These are phyloP conservation scores for Daldinia bambusicola DNA, from an alignment of 495 filamentous ascomycete genomes.

Conservation along the genomic window DNA sequence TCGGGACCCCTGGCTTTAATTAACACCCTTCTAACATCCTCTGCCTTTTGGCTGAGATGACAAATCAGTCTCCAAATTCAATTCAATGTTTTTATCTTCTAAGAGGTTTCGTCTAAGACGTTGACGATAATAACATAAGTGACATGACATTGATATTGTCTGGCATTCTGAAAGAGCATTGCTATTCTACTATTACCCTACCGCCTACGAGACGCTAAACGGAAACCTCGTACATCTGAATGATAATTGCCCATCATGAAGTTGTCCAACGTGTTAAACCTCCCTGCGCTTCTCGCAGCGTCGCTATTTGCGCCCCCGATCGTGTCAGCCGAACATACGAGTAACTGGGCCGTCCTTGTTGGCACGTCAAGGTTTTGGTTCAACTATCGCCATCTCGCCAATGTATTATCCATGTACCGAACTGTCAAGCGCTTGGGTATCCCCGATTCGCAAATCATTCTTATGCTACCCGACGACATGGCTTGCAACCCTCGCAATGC, in stretches of 20 bases:
- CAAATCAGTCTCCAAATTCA: conserved; percentile 11
- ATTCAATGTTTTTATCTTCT: conserved; percentile 13
- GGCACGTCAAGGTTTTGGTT: conserved; percentile 99
- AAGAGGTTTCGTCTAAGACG: background rate
- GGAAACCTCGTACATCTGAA: background rate
- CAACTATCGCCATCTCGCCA: conserved; percentile 98
- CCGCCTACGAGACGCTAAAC: conserved; percentile 1
- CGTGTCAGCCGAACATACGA: conserved; percentile 82
- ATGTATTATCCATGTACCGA: conserved; percentile 96
- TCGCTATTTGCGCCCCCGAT: conserved; percentile 55
- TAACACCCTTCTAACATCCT: background rate
- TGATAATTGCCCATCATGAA: conserved; percentile 47
- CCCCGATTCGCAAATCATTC: conserved; percentile 97
- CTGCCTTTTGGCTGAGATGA: conserved; percentile 12
- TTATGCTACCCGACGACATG: conserved; percentile 99
- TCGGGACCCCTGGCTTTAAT: conserved; percentile 18
- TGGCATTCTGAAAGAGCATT: conserved; percentile 8
- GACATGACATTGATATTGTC: conserved; percentile 1
- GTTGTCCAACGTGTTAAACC: conserved; percentile 49
- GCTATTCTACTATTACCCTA: conserved; percentile 3
- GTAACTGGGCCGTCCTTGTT: conserved; percentile 98
- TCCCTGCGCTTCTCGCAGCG: conserved; percentile 56
- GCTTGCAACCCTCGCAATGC: conserved; percentile 98
- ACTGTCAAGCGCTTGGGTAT: conserved; percentile 98
- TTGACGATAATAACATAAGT: no score